These are phyloP conservation scores for Trypanosoma grayi DNA, from an alignment of 208 protist species.

Conservation along the genomic window DNA sequence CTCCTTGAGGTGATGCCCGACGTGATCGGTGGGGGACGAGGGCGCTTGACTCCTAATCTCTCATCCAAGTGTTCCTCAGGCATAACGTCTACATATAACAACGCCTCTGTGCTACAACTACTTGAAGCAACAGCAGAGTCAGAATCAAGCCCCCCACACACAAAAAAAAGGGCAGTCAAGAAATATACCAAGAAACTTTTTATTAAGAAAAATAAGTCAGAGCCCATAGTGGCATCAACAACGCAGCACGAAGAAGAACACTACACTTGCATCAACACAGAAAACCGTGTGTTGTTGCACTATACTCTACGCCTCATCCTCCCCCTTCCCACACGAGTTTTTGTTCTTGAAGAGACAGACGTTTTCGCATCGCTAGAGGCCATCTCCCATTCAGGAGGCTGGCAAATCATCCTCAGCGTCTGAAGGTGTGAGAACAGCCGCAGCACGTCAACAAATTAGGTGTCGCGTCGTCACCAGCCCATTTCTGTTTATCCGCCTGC, in stretches of 20 bases:
- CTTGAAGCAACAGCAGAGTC: no score
- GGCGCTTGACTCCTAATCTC: conserved; percentile 30
- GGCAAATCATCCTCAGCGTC: neutral
- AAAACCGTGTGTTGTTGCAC: no score
- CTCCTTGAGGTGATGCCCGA: neutral
- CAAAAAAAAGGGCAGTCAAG: neutral
- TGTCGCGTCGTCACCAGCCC: conserved; percentile 56
- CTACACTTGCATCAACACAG: no score
- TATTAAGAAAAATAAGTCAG: neutral
- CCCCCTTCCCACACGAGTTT: no score
- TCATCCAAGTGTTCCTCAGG: conserved; percentile 3
- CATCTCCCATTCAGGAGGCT: no score
- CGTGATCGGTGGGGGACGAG: conserved; percentile 26
- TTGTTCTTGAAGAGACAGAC: no score
- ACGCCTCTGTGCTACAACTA: neutral
- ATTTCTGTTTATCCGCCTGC: conserved; percentile 63
- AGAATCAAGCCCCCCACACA: no score
- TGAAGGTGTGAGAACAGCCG: conserved; percentile 42
- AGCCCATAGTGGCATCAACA: neutral
- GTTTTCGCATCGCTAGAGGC: no score
- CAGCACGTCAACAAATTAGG: conserved; percentile 57
- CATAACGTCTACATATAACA: conserved; percentile 1
- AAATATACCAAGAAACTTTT: neutral
- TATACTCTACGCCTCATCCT: no score
- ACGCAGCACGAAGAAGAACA: neutral